Percentiles rank a stretch among this genome's conserved stretches.
phyloP scores from a whole-genome alignment of 2,329 filamentous ascomycete genomes.

The Aspergillus vadensis region DNA sequence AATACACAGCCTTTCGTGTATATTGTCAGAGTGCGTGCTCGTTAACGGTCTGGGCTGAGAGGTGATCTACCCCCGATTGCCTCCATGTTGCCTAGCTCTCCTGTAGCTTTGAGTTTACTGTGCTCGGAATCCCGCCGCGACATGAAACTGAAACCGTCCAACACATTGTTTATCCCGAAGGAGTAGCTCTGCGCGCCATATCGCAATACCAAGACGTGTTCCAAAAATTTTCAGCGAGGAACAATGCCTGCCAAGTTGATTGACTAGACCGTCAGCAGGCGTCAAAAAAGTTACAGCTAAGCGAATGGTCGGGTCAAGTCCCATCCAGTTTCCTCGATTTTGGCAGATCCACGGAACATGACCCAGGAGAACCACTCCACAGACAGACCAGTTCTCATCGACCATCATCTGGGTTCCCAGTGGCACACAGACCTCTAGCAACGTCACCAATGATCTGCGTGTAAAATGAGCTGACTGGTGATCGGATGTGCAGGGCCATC shows the following conservation, averaged over 20 bases:
- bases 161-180: background rate
- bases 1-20: background rate
- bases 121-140: background rate
- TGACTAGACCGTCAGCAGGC: background rate
- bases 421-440: background rate
- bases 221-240: background rate
- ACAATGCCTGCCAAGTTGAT: background rate
- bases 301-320: background rate
- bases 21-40: background rate
- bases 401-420: background rate
- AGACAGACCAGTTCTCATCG: background rate
- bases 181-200: background rate
- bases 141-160: background rate
- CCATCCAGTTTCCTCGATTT: background rate
- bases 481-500: constrained; percentile 3
- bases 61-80: background rate
- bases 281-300: background rate
- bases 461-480: constrained; percentile 7
- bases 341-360: constrained; percentile 2
- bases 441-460: constrained; percentile 7
- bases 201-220: background rate
- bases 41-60: background rate
- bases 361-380: background rate
- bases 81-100: background rate
- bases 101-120: constrained; percentile 1